Percentiles rank a stretch among this genome's conserved stretches.
Conservation (phyloP, 139 green algal genomes). For the Dunaliella sp. region DNA sequence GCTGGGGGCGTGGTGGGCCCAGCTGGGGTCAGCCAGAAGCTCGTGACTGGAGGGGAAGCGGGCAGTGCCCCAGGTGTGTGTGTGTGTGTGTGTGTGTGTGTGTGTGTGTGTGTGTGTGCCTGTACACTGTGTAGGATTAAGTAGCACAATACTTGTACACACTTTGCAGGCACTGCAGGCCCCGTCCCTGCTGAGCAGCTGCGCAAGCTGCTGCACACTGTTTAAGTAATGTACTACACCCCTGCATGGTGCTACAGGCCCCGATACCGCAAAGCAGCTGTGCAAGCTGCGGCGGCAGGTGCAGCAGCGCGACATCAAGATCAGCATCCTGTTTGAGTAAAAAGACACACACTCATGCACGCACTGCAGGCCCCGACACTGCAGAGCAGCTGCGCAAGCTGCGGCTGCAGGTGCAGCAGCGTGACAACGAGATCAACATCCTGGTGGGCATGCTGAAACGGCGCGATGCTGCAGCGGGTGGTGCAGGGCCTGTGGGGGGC, state of each 20-base stretch:
- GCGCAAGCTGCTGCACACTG: conserved; percentile 3
- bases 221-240: too few species aligned
- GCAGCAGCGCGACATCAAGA: conserved; percentile 81
- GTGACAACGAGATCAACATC: conserved; percentile 85
- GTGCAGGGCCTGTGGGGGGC: too few species aligned
- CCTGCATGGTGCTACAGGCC: background rate
- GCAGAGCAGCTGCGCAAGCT: conserved; percentile 69
- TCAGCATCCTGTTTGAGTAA: too few species aligned
- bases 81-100: conserved; percentile 12
- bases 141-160: too few species aligned
- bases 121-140: background rate
- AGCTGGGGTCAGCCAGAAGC: conserved; percentile 13
- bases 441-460: conserved; percentile 75
- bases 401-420: conserved; percentile 72
- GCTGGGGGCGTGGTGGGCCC: conserved; percentile 11
- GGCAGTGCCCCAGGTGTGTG: background rate
- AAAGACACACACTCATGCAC: too few species aligned
- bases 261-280: conserved; percentile 51
- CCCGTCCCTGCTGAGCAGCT: background rate
- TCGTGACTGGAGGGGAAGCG: background rate
- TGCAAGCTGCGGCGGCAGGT: conserved; percentile 74
- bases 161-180: too few species aligned
- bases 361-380: conserved; percentile 5
- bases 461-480: conserved; percentile 15
- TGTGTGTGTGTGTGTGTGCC: conserved; percentile 3